Percentiles rank a stretch among this genome's conserved stretches.
Conservation (phyloP, 345 rosid genomes). For the Gossypium longicalyx region DNA sequence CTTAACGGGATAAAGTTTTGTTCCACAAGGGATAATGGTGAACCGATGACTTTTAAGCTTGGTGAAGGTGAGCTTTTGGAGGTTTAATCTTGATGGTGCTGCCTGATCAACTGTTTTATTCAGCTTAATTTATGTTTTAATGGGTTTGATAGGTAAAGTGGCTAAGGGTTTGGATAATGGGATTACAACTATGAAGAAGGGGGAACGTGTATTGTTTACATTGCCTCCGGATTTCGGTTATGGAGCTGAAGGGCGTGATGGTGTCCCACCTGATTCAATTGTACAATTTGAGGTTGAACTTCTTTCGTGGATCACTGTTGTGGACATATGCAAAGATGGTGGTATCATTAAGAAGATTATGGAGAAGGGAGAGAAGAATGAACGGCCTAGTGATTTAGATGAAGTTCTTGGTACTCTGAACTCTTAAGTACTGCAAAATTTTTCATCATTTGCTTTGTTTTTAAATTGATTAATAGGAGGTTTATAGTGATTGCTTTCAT, state of each 20-base stretch:
- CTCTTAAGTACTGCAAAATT: background rate
- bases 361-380: constrained; percentile 37
- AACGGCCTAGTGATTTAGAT: constrained; percentile 47
- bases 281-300: constrained; percentile 52
- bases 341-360: constrained; percentile 54
- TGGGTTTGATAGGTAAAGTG: constrained; percentile 33
- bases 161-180: constrained; percentile 49
- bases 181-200: constrained; percentile 46
- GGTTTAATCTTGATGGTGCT: background rate
- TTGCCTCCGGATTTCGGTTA: constrained; percentile 45
- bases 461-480: background rate
- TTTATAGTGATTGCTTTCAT: background rate
- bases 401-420: constrained; percentile 52
- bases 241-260: constrained; percentile 36
- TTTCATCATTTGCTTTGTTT: constrained; percentile 10
- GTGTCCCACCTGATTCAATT: constrained; percentile 41
- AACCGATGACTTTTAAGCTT: constrained; percentile 39
- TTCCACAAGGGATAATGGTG: constrained; percentile 39
- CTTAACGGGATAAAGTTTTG: constrained; percentile 45
- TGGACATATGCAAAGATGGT: constrained; percentile 52
- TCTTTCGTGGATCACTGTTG: constrained; percentile 48
- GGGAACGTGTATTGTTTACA: constrained; percentile 54
- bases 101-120: constrained; percentile 3
- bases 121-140: background rate
- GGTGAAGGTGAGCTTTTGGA: constrained; percentile 37